Base-by-base conservation (phyloP, 1,139 yeast species). In the Candida anutae region DNA sequence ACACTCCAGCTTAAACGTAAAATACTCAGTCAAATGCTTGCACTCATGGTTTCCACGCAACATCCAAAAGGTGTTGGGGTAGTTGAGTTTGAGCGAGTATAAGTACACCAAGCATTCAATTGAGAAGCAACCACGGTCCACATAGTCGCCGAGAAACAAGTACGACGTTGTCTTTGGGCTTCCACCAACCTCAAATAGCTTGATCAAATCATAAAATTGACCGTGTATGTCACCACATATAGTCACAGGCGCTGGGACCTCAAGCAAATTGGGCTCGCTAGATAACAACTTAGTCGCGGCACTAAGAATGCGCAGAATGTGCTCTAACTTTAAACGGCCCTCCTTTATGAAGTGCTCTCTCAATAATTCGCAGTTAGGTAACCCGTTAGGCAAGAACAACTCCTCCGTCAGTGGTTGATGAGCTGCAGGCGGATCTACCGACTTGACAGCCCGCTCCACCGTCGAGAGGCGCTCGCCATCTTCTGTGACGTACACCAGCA, bases 211-310 rank as follows among this genome's bases (percentile, higher is more conserved):
- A 48, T 74, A 90, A 54, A 75, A 85, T 53, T 90, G 98, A 6
- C 98, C 98, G 53, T 90, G 98, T 16, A 90, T 71, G 53, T 90
- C 98, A 30, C 98, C 97, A 59, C 97, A 88, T 2, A 90, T 87
- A 1, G 96, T 88, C 4, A 90, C 85, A 1, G 98, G 98, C 0
- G 96, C 94, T 3, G 88, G 88, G 2, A 90, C 82, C 17, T 69
- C 69, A 32, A 90, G 59, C 43, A 90, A 53, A 41, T 83, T 90
- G 4, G 95, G 94, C 47, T 90, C 97, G 26, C 21, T 16, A 18
- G 25, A 15, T 37, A 90, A 62, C n/a, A 77, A 53, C 24, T 64
- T 65, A 0, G 88, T 77, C n/a, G 94, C 94, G 50, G 65, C 67
- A 19, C 60, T 50, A 31, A 90, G 52, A 31, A 90, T 87, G 30